These are phyloP conservation scores for Cercospora zeina DNA, from an alignment of 2,329 filamentous ascomycete species.

Conservation along the genomic window DNA sequence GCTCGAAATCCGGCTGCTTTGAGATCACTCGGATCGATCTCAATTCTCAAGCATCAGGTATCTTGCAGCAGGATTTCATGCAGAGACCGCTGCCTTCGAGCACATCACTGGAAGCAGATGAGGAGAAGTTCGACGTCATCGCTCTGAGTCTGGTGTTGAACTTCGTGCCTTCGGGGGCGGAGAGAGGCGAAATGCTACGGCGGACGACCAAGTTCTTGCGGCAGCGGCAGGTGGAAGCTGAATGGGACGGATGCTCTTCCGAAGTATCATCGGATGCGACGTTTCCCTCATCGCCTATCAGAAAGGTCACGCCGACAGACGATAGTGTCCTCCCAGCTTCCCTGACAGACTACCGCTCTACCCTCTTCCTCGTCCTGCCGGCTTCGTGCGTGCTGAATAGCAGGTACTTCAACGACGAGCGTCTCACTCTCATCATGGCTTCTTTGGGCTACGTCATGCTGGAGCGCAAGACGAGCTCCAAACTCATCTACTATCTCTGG, in stretches of 20 bases:
- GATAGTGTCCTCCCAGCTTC: neutral
- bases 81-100: slow-evolving; percentile 67
- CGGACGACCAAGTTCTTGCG: slow-evolving; percentile 71
- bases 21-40: slow-evolving; percentile 83
- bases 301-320: slow-evolving; percentile 21
- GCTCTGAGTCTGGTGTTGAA: slow-evolving; percentile 92
- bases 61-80: slow-evolving; percentile 93
- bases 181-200: slow-evolving; percentile 80
- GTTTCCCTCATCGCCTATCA: slow-evolving; percentile 1
- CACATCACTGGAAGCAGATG: neutral
- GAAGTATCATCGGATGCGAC: neutral
- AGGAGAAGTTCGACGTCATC: slow-evolving; percentile 75
- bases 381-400: slow-evolving; percentile 87
- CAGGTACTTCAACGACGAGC: slow-evolving; percentile 75
- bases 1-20: slow-evolving; percentile 70
- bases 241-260: neutral
- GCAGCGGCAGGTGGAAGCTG: neutral
- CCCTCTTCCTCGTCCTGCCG: slow-evolving; percentile 83
- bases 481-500: slow-evolving; percentile 91
- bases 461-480: slow-evolving; percentile 72
- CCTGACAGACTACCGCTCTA: slow-evolving; percentile 4
- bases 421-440: slow-evolving; percentile 71
- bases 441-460: slow-evolving; percentile 70
- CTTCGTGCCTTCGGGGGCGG: slow-evolving; percentile 76
- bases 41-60: slow-evolving; percentile 78